Evolutionary conservation across 2,329 filamentous ascomycete genomes (phyloP), one percentile per base, ranked within the genome.

Genomic region (Fusarium piperis): DNA sequence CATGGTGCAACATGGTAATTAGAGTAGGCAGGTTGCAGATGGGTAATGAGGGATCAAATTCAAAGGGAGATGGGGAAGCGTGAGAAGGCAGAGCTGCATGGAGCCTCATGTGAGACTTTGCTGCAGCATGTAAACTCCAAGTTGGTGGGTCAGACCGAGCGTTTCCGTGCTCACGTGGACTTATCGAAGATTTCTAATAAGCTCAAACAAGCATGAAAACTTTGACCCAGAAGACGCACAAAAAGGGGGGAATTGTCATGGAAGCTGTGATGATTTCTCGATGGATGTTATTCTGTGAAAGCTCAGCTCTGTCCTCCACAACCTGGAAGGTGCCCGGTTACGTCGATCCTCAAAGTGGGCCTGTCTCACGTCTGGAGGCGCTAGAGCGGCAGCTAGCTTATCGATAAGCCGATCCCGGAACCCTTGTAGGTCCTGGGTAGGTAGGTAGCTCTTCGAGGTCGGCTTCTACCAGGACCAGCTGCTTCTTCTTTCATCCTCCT

Each of bases 401-500:
- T 73, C 70, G 70, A 73, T 73, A 72, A 72, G 70, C 63, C 52
- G 70, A 72, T 73, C 67, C 18, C 67, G 70, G 70, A 72, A 73
- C 65, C 70, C 58, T 53, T 35, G 56, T 59, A 63, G 65, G 53
- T 70, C 58, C 44, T 33, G 32, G 46, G 46, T 46, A 51, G 46
- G 46, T 46, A 30, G 26, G 44, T 53, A 59, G 59, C 62, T 56
- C 59, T 56, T 62, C 36, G 33, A 68, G 64, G 70, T 51, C 46
- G 46, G 46, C 46, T 30, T 51, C 46, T 61, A 67, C 62, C 48
- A 39, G 59, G 63, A 69, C 59, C 69, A 58, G 18, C 59, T 64
- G 64, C 71, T 64, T 70, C 68, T 63, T 66, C 68, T 67, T 66
- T 52, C 70, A 62, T 66, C 66, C 58, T 64, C 65, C 56, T 63